phyloP scores from a whole-genome alignment of 2,329 filamentous ascomycete species.

The Tolypocladium ovalisporum region DNA sequence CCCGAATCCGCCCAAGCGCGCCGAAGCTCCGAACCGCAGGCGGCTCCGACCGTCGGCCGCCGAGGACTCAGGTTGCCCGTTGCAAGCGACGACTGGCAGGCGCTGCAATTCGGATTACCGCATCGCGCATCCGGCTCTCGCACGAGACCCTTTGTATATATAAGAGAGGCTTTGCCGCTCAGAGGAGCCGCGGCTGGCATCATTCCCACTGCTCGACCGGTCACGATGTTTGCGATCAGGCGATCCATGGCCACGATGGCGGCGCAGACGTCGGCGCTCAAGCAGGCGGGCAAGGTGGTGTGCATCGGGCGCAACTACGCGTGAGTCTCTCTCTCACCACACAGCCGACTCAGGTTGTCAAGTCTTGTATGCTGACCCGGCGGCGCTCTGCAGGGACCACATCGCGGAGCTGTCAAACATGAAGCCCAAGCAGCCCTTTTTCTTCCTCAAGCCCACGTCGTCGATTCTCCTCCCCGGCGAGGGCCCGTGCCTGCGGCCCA shows the following conservation, averaged over 20 bases:
- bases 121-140: background rate
- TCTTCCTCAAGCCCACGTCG: slow-evolving; percentile 92
- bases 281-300: slow-evolving; percentile 62
- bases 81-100: background rate
- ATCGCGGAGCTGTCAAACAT: slow-evolving; percentile 82
- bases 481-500: slow-evolving; percentile 72
- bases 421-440: slow-evolving; percentile 90
- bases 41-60: background rate
- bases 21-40: background rate
- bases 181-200: background rate
- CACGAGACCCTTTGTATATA: background rate
- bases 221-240: slow-evolving; percentile 23
- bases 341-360: too few relatives aligned
- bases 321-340: slow-evolving; percentile 44
- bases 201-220: background rate
- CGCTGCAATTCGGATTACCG: background rate
- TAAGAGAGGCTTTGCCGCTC: background rate
- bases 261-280: slow-evolving; percentile 34
- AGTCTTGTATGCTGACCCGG: background rate
- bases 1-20: background rate
- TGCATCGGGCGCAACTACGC: slow-evolving; percentile 97
- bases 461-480: slow-evolving; percentile 71
- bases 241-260: slow-evolving; percentile 27
- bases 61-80: background rate
- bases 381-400: slow-evolving; percentile 59